phyloP scores from a whole-genome alignment of 441 rosid genomes.

The Gossypium gossypioides region DNA sequence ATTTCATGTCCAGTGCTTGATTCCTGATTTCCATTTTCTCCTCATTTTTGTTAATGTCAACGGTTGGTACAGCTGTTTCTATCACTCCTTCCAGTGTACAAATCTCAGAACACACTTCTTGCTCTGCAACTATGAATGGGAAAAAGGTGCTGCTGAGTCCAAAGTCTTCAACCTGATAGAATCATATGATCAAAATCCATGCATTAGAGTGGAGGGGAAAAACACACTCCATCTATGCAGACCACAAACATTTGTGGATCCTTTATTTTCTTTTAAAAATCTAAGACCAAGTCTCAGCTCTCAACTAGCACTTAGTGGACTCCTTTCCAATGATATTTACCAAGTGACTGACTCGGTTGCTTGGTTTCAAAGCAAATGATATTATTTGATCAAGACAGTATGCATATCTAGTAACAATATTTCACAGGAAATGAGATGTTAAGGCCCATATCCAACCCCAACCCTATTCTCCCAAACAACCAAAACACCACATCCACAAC shows the following conservation, averaged over 20 bases:
- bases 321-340: not conserved
- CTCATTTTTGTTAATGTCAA: conserved; percentile 3
- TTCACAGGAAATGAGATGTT: not conserved
- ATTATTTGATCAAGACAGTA: not conserved
- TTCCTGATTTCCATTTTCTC: conserved; percentile 26
- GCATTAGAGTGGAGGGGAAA: not conserved
- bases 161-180: conserved; percentile 38
- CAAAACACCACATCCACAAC: not conserved
- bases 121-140: conserved; percentile 49
- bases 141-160: conserved; percentile 42
- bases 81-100: conserved; percentile 38
- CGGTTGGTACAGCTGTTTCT: conserved; percentile 23
- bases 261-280: too few species aligned
- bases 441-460: not conserved
- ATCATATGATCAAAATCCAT: conserved; percentile 7
- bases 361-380: not conserved
- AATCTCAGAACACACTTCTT: conserved; percentile 49
- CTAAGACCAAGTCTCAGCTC: too few species aligned
- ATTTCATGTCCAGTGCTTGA: conserved; percentile 47
- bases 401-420: not conserved
- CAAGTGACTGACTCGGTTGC: not conserved
- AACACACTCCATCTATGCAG: not conserved
- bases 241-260: not conserved
- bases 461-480: not conserved
- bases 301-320: too few species aligned